Percentiles rank a stretch among this genome's conserved stretches.
Conservation (phyloP, 2,329 filamentous ascomycete genomes). For the Fusarium napiforme region DNA sequence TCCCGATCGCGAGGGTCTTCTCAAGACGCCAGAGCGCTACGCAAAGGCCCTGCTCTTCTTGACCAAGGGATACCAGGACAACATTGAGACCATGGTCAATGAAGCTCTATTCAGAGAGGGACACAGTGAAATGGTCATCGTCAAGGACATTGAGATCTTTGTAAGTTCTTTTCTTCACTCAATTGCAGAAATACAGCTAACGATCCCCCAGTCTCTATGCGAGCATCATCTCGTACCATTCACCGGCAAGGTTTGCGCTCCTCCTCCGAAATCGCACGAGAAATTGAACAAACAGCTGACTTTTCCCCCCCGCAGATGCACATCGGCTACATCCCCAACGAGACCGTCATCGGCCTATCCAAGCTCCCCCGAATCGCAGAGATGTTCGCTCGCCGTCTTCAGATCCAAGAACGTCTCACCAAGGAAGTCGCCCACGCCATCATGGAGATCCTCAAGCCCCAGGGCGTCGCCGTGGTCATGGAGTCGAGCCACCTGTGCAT, state of each 20-base stretch:
- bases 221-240: slow-evolving; percentile 98
- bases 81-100: slow-evolving; percentile 91
- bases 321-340: slow-evolving; percentile 95
- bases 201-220: slow-evolving; percentile 74
- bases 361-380: slow-evolving; percentile 96
- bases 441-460: slow-evolving; percentile 90
- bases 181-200: not conserved
- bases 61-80: slow-evolving; percentile 97
- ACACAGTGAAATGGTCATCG: slow-evolving; percentile 96
- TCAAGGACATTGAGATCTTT: slow-evolving; percentile 94
- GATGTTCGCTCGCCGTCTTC: slow-evolving; percentile 92
- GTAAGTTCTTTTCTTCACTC: slow-evolving; percentile 2
- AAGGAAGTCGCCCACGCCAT: slow-evolving; percentile 96
- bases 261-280: not conserved
- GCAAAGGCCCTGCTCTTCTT: slow-evolving; percentile 96
- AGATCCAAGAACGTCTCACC: slow-evolving; percentile 96
- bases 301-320: slow-evolving; percentile 77
- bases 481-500: slow-evolving; percentile 97
- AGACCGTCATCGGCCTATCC: slow-evolving; percentile 92
- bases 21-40: slow-evolving; percentile 83
- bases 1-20: slow-evolving; percentile 71
- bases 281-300: slow-evolving; percentile 1
- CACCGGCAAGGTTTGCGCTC: slow-evolving; percentile 79
- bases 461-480: slow-evolving; percentile 97
- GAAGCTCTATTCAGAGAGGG: slow-evolving; percentile 95